phyloP scores from a whole-genome alignment of 306 rosid species.

The Luffa aegyptiaca region DNA sequence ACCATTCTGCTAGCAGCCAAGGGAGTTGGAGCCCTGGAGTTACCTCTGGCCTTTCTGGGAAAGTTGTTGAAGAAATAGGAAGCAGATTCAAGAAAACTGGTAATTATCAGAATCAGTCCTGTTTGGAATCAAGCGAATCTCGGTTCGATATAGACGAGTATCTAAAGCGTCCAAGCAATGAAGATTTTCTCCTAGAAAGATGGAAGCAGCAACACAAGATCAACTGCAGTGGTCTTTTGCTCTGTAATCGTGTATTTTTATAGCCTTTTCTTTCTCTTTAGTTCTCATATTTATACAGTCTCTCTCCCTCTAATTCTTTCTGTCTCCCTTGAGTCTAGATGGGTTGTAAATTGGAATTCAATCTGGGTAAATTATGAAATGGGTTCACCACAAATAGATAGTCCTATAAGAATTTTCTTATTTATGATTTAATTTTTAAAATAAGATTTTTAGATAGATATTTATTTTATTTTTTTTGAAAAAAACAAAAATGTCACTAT shows the following conservation, averaged over 20 bases:
- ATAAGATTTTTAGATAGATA: too few species aligned
- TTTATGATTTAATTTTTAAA: neutral
- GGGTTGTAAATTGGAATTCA: neutral
- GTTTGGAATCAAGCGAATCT: conserved; percentile 30
- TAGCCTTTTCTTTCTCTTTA: neutral
- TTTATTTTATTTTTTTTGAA: too few species aligned
- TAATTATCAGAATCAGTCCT: conserved; percentile 15
- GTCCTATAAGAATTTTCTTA: neutral
- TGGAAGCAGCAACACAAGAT: conserved; percentile 55
- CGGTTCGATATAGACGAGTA: conserved; percentile 58
- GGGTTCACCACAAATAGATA: neutral
- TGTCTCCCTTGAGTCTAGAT: neutral
- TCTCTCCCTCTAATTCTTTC: neutral
- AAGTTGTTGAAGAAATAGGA: conserved; percentile 31
- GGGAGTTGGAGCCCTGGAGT: conserved; percentile 88
- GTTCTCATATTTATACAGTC: neutral
- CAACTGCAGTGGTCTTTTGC: conserved; percentile 48
- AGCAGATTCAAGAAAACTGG: conserved; percentile 28
- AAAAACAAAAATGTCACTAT: too few species aligned
- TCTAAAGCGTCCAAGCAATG: conserved; percentile 41
- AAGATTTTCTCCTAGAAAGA: conserved; percentile 55
- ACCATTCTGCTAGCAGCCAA: conserved; percentile 50
- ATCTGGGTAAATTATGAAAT: neutral
- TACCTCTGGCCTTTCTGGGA: conserved; percentile 27
- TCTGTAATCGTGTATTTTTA: conserved; percentile 46